Conservation (phyloP, 108 stramenopile species). For the Nitzschia sp. region DNA sequence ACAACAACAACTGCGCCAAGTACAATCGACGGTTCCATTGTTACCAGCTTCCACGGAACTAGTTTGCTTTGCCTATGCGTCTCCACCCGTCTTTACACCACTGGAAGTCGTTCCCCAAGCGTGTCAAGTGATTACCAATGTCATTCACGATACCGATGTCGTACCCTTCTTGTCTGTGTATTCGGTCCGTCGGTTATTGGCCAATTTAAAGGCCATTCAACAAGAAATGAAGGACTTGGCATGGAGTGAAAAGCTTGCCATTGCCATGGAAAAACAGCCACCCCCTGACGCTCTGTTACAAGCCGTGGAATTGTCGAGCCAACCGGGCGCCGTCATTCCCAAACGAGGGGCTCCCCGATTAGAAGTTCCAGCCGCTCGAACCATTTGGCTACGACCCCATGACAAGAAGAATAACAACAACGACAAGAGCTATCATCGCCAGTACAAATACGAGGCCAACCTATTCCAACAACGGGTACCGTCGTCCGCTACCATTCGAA, state of each 20-base stretch:
- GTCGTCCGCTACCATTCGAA: conserved; percentile 12
- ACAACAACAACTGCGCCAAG: conserved; percentile 8
- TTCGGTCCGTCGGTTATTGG: conserved; percentile 33
- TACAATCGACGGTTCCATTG: neutral
- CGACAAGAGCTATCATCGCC: conserved; percentile 1
- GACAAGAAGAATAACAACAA: neutral
- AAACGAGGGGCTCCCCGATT: conserved; percentile 41
- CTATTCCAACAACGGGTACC: neutral
- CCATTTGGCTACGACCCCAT: conserved; percentile 23
- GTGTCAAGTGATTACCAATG: conserved; percentile 21
- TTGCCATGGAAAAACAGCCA: conserved; percentile 12
- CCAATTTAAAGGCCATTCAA: conserved; percentile 16
- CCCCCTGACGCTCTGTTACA: conserved; percentile 24
- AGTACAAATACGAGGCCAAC: conserved; percentile 1
- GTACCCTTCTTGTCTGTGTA: conserved; percentile 41
- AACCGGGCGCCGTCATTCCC: conserved; percentile 4
- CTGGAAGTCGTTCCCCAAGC: conserved; percentile 27
- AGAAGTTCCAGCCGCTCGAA: conserved; percentile 30
- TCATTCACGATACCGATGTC: conserved; percentile 41
- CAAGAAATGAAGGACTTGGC: conserved; percentile 14
- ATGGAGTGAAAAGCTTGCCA: neutral
- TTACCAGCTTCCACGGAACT: conserved; percentile 13
- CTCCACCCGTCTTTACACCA: conserved; percentile 41
- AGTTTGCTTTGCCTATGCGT: conserved; percentile 45
- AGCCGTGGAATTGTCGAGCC: conserved; percentile 19